Evolutionary conservation across 148 eudicot genomes (phyloP), one percentile per base, ranked within the genome.

Genomic region (Vaccinium vitisidaea): DNA sequence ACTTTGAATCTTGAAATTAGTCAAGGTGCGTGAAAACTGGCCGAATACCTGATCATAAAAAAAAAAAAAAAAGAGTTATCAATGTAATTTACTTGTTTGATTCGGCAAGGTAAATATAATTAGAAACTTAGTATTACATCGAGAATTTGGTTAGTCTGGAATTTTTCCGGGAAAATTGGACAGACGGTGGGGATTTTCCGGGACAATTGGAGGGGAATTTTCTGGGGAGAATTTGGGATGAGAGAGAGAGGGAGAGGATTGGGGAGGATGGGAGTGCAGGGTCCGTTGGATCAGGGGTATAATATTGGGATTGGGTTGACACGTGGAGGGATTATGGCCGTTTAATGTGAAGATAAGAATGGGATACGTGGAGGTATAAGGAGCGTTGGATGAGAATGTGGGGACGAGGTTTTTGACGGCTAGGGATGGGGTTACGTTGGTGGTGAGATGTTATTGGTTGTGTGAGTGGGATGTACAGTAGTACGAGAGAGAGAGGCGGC

Each of bases 311-410:
- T 83, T 58, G 84, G 36, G n/a, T 14, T 14, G 59, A 80, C 88
- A 88, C 90, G 88, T 86, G 90, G 90, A 8, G 10, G 53, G 23
- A n/a, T 83, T 0, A 5, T 1, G 52, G 82, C 83, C 88, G 90
- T 86, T 88, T 83, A 52, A 46, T 83, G 77, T 86, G 67, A 25
- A 6, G 88, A 86, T 88, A 88, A 81, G 84, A 50, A 2, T 12
- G 36, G 75, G 15, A 63, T 43, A 71, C 86, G 83, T 83, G 88
- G 90, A 78, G 19, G 5, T 1, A 36, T 36, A 1, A 0, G 19
- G 8, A 50, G 25, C 65, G 87, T 88, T 84, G 88, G 87, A 86
- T 84, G 73, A 10, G 36, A 16, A 14, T 5, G 86, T 80, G 84
- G 88, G 90, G 86, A 80, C 52, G 8, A 19, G 9, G 21, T 23